Percentiles rank a stretch among this genome's conserved stretches.
phyloP scores from a whole-genome alignment of 768 basidiomycete species.

The Stropharia rugosoannulata region DNA sequence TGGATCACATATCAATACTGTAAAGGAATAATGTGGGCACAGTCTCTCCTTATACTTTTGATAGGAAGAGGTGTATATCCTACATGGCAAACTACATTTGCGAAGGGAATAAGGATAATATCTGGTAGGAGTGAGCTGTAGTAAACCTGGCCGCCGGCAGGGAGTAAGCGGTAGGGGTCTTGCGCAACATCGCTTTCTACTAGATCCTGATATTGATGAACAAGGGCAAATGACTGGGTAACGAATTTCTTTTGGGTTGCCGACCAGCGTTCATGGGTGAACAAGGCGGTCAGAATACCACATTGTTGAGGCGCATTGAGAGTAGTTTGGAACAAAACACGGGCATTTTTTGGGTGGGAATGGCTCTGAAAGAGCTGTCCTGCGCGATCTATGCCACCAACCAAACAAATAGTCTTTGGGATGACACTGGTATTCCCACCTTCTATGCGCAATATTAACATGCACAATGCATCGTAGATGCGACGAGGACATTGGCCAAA shows the following conservation, averaged over 20 bases:
- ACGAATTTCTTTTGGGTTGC: background rate
- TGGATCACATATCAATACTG: too few relatives aligned
- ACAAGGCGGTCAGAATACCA: background rate
- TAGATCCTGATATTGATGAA: background rate
- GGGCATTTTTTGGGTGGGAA: background rate
- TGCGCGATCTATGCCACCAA: background rate
- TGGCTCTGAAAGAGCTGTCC: background rate
- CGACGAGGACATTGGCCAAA: background rate
- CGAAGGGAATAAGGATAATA: background rate
- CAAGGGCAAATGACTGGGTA: background rate
- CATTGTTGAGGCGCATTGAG: background rate
- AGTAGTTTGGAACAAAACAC: background rate
- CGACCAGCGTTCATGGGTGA: background rate
- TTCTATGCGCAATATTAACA: background rate
- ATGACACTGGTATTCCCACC: background rate
- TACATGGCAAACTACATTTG: background rate
- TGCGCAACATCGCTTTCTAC: background rate
- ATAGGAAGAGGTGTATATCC: background rate
- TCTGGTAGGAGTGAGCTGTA: background rate
- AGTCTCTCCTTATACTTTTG: too few relatives aligned
- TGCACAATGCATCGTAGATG: background rate
- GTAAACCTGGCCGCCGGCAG: background rate
- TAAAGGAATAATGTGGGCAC: too few relatives aligned
- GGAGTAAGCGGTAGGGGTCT: background rate
- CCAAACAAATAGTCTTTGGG: background rate